Evolutionary conservation across 306 rosid species (phyloP).

Genomic region (Medicago lupulina): DNA sequence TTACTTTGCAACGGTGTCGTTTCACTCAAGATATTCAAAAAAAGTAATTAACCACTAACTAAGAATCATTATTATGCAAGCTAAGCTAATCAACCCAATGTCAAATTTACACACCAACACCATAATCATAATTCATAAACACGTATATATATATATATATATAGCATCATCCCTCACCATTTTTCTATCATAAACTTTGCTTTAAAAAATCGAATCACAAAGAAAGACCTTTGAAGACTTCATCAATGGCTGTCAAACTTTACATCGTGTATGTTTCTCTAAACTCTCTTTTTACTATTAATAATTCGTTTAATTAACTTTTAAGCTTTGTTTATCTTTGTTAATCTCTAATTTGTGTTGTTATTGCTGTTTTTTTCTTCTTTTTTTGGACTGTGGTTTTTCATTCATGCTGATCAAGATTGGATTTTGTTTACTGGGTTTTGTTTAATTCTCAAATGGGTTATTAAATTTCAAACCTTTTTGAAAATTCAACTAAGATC

Average conservation of each 20-base stretch:
- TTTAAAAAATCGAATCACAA: constrained; percentile 6
- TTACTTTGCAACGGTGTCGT: constrained; percentile 46
- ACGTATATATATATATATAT: constrained; percentile 42
- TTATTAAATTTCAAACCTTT: constrained; percentile 35
- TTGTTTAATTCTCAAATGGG: constrained; percentile 29
- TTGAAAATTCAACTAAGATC: constrained; percentile 26
- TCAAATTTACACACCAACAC: constrained; percentile 37
- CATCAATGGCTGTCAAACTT: constrained; percentile 87
- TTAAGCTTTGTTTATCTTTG: constrained; percentile 13
- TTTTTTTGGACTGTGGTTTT: not conserved
- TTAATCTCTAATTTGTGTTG: constrained; percentile 34
- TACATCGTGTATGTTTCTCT: constrained; percentile 75
- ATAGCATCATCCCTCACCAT: constrained; percentile 22
- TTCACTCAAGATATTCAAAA: constrained; percentile 14
- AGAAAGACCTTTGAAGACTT: constrained; percentile 32
- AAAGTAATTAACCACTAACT: constrained; percentile 23
- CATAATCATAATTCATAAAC: constrained; percentile 18
- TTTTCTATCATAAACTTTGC: constrained; percentile 34
- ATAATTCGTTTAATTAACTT: not conserved
- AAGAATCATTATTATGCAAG: constrained; percentile 27
- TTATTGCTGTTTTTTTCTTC: not conserved
- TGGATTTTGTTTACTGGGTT: constrained; percentile 39
- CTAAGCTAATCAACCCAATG: constrained; percentile 32
- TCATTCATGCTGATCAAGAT: constrained; percentile 8
- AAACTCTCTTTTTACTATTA: not conserved